These are phyloP conservation scores for Phoma sp. DNA, from an alignment of 2,329 filamentous ascomycete species.

Conservation along the genomic window DNA sequence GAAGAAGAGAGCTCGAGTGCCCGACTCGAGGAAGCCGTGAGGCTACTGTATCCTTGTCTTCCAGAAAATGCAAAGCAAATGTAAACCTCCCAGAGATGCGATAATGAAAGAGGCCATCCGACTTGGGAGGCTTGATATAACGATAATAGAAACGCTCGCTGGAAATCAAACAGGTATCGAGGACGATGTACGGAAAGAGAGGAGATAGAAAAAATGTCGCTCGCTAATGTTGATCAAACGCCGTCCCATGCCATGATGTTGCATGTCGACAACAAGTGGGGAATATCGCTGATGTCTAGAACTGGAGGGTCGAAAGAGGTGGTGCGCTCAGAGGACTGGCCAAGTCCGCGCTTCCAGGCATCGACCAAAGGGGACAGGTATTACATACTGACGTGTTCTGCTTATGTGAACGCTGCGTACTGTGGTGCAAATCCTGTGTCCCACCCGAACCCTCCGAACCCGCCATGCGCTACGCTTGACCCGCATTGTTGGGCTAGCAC, in stretches of 20 bases:
- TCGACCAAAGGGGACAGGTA: slow-evolving; percentile 36
- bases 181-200: slow-evolving; percentile 23
- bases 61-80: slow-evolving; percentile 50
- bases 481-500: slow-evolving; percentile 85
- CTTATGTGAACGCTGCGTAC: slow-evolving; percentile 81
- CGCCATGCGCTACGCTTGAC: slow-evolving; percentile 65
- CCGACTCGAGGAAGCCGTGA: slow-evolving; percentile 51
- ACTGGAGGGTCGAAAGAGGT: slow-evolving; percentile 45
- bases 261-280: slow-evolving; percentile 41
- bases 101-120: slow-evolving; percentile 32
- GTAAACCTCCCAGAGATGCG: slow-evolving; percentile 54
- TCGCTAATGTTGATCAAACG: slow-evolving; percentile 57
- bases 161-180: slow-evolving; percentile 53
- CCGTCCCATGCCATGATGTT: slow-evolving; percentile 60
- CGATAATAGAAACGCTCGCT: slow-evolving; percentile 46
- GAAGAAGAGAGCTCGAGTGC: slow-evolving; percentile 44
- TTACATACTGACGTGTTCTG: slow-evolving; percentile 27
- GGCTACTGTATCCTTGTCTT: slow-evolving; percentile 48
- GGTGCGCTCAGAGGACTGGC: slow-evolving; percentile 51
- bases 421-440: slow-evolving; percentile 79
- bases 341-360: slow-evolving; percentile 50
- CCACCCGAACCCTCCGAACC: slow-evolving; percentile 82
- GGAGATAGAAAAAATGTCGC: slow-evolving; percentile 37
- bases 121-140: slow-evolving; percentile 39
- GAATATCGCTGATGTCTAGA: slow-evolving; percentile 53